A percentile compares a stretch with the other conserved stretches of the same genome.
These are phyloP conservation scores for Chlamydomonas eustigma DNA, from an alignment of 139 green algal species.

Conservation along the genomic window DNA sequence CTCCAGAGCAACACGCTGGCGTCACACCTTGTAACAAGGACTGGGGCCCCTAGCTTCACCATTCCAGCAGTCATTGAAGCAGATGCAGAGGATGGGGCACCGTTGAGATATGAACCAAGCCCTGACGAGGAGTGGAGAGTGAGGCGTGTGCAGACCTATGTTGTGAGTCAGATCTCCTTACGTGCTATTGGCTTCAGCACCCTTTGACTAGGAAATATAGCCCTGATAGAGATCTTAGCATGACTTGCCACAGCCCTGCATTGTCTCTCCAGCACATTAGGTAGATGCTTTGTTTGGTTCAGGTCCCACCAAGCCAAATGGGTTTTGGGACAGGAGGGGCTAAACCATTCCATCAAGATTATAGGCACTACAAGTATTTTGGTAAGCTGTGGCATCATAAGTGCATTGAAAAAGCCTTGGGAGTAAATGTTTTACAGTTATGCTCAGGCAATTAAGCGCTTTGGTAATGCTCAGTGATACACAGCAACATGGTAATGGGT, in stretches of 20 bases:
- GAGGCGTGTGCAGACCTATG: slow-evolving; percentile 32
- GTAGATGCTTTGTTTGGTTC: no score
- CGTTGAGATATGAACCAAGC: not conserved
- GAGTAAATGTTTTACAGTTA: no score
- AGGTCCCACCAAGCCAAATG: not conserved
- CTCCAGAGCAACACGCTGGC: not conserved
- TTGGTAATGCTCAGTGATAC: no score
- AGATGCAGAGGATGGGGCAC: slow-evolving; percentile 29
- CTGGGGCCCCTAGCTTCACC: slow-evolving; percentile 43
- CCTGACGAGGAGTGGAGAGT: slow-evolving; percentile 16
- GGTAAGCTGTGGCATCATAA: slow-evolving; percentile 10
- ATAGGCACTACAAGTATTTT: slow-evolving; percentile 53
- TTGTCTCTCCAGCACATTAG: no score
- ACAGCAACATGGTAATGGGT: no score
- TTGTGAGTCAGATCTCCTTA: no score
- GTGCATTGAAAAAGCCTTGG: no score
- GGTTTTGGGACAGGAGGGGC: slow-evolving; percentile 38
- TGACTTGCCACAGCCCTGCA: no score
- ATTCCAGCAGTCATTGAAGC: slow-evolving; percentile 29
- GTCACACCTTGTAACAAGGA: slow-evolving; percentile 20
- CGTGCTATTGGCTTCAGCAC: no score
- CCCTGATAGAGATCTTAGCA: no score
- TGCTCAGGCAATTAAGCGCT: no score
- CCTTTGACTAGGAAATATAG: no score
- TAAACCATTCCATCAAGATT: slow-evolving; percentile 48